Conservation (phyloP, 2,329 filamentous ascomycete genomes). For the Cladosporium sp. region DNA sequence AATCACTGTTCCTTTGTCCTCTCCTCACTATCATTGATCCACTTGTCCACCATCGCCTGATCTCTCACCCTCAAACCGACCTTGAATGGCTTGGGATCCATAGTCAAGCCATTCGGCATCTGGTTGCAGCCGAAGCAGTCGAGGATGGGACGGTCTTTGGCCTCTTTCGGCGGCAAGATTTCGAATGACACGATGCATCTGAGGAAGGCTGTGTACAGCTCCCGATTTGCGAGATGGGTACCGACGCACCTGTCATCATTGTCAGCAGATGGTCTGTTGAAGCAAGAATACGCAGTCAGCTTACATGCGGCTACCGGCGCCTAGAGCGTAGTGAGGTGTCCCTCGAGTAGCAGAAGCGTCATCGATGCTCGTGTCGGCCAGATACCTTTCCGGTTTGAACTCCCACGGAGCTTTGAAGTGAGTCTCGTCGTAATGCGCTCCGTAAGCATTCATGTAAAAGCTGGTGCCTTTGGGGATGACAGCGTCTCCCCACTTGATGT, state of each 20-base stretch:
- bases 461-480: constrained; percentile 70
- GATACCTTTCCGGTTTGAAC: constrained; percentile 69
- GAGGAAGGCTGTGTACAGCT: constrained; percentile 45
- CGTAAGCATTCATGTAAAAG: constrained; percentile 77
- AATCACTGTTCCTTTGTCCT: constrained; percentile 39
- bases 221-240: constrained; percentile 36
- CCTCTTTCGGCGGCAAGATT: constrained; percentile 39
- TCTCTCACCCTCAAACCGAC: constrained; percentile 44
- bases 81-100: constrained; percentile 51
- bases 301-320: constrained; percentile 39
- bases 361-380: constrained; percentile 48
- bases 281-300: background rate
- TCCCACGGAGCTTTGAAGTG: constrained; percentile 62
- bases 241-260: constrained; percentile 29
- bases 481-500: constrained; percentile 64
- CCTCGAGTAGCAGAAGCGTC: constrained; percentile 35
- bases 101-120: constrained; percentile 44
- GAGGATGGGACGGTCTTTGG: constrained; percentile 39
- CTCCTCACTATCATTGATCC: constrained; percentile 46
- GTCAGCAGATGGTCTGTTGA: background rate
- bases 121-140: constrained; percentile 45
- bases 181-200: constrained; percentile 46
- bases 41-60: constrained; percentile 38
- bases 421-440: constrained; percentile 65
- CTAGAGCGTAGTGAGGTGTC: constrained; percentile 47